Evolutionary conservation across 2,329 filamentous ascomycete species (phyloP), one percentile per base, ranked within the genome.

Genomic region (Cytospora leucostoma): DNA sequence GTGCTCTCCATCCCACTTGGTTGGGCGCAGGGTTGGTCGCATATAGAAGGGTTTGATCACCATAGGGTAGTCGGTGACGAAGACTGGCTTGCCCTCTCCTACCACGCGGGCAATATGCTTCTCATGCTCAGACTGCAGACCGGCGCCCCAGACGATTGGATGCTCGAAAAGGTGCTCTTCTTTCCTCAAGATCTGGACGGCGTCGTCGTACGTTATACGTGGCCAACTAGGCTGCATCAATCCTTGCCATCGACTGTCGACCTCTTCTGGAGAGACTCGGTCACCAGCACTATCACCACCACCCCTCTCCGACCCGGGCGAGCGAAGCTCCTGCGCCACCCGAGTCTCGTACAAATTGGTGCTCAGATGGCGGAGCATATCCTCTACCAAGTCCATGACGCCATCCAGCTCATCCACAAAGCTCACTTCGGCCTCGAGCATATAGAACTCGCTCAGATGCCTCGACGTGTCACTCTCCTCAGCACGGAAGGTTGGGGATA

Each of bases 401-500:
- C 84, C 79, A 35, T 83, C 78, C 68, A 97, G 80, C 67, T 87
- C 79, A 54, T 90, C 82, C 50, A 89, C 84, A 74, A 97, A 97
- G 71, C 87, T 89, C 73, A 93, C 80, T 75, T 99, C 95, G 17
- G 89, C 93, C 76, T 99, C 95, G 2, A 99, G 84, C 95, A 99
- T 98, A 78, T 98, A 98, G 72, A 99, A 98, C 73, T 99, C 95
- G 78, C 92, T 97, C 66, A 99, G 81, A 76, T 99, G 95, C 34
- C 95, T 88, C 7, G 93, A 88, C 0, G 95, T 98, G 72, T 98
- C 93, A 76, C 93, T 97, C 73, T 88, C 88, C 75, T 97, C 95
- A 4, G 95, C 95, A 44, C 95, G 87, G 73, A 99, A 99, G 0
- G 93, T 96, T 3, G 95, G 95, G 5, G 93, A 95, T 12, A 99